Base-by-base conservation (phyloP, 768 basidiomycete genomes). In the Sporobolomyces roseus region DNA sequence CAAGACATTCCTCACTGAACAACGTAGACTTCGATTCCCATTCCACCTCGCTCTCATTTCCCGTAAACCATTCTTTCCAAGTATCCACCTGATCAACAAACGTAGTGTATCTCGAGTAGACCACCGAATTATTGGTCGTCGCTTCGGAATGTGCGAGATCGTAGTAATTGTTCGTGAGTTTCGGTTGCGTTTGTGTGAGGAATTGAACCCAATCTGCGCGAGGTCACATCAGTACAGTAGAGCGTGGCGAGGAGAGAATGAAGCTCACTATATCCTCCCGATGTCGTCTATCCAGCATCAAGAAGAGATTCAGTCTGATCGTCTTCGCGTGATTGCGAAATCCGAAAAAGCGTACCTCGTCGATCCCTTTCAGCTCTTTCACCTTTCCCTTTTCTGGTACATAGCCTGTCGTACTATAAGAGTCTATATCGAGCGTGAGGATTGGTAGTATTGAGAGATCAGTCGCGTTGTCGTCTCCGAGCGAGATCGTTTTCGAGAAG, bases 151-250 rank as follows among this genome's bases (percentile, higher is more conserved):
- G 49, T 8, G 66, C 66, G 27, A 67, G 46, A 46, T 67, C 61
- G 54, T 62, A 67, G 38, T 52, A 52, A 10, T 36, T 29, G 13
- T 36, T 41, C 19, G 61, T 38, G 61, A 52, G 61, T 19, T 29
- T 25, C 23, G 54, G 38, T 56, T 56, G 54, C 4, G 36, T 14
- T n/a, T 56, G 41, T 36, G 60, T 16, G 21, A 67, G 53, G 60
- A 38, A 67, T 19, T 67, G 66, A 2, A 61, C 29, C 66, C 66
- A 67, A n/a, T 38, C 66, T 67, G 50, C 21, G 29, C 13, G 48
- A 1, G 3, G 5, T 25, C 3, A 23, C 45, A 45, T 9, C 21
- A 29, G 14, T 1, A 3, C 2, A 19, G 9, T 23, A 25, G 29
- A 6, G 4, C 9, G 7, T 4, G 14, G 13, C 29, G 25, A 1